Evolutionary conservation across 2,329 filamentous ascomycete species (phyloP), one percentile per base, ranked within the genome.

Genomic region (Didymella arachidicola): DNA sequence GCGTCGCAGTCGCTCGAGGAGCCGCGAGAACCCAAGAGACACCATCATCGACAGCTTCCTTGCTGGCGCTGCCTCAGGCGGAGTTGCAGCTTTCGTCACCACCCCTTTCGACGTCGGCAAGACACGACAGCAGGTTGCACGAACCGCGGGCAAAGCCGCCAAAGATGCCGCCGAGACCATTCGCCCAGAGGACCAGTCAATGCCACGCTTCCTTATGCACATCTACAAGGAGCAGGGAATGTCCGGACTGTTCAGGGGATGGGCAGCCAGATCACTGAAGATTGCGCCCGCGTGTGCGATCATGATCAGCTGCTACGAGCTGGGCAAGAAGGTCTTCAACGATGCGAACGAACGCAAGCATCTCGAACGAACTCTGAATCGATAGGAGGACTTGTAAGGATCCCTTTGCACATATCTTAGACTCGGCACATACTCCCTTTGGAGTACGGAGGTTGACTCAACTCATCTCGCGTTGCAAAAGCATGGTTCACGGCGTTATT

Each of bases 31-130:
- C 59, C 90, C 91, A 64, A 84, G 84, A 2, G 86, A 89, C 4
- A 95, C 93, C 0, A 92, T 98, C 53, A 78, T 91, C 26, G 94
- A 98, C 78, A 95, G 92, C 69, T 99, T 98, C 72, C 80, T 92
- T 18, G 91, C 94, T 0, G 95, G 95, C 18, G 92, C 92, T 0
- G 77, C 86, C 2, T 95, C 93, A 0, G 95, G 95, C 4, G 89
- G 91, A 0, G 84, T 95, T 27, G 93, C 95, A 0, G 93, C 94
- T 1, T 85, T 97, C 22, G 83, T 95, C 19, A 99, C 95, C 0
- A 97, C 91, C 59, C 95, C 95, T 0, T 99, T 99, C 69, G 95
- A 99, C 71, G 95, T 99, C 0, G 95, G 95, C 67, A 99, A 99
- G 81, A 99, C 95, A 4, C 84, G 95, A 19, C 93, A 93, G 58